Conservation (phyloP, 2,329 filamentous ascomycete genomes). For the Exutisphaerella laricina region DNA sequence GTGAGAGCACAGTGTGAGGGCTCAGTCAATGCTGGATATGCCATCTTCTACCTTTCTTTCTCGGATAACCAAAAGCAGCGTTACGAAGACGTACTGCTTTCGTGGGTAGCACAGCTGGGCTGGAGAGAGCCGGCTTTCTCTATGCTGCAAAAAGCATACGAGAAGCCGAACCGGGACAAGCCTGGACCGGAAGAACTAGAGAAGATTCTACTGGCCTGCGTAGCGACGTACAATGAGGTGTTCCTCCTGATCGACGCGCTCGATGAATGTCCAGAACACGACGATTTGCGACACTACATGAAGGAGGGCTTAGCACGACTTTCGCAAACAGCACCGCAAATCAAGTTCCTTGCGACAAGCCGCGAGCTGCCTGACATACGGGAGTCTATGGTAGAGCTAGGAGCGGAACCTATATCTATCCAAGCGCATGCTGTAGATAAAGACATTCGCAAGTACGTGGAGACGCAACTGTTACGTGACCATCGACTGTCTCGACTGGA, state of each 20-base stretch:
- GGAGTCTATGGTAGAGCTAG: conserved; percentile 11
- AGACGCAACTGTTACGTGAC: conserved; percentile 16
- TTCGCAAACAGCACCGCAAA: conserved; percentile 9
- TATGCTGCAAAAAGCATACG: conserved; percentile 17
- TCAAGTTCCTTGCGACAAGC: conserved; percentile 23
- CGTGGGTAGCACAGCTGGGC: conserved; percentile 21
- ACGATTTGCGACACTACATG: conserved; percentile 15
- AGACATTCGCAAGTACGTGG: conserved; percentile 18
- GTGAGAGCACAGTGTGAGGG: conserved; percentile 9
- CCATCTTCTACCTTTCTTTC: conserved; percentile 25
- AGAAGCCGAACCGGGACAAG: conserved; percentile 10
- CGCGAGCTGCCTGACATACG: conserved; percentile 19
- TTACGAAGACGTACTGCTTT: conserved; percentile 14
- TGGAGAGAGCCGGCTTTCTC: conserved; percentile 17
- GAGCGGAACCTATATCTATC: conserved; percentile 9
- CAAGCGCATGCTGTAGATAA: conserved; percentile 8
- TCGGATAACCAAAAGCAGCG: conserved; percentile 23
- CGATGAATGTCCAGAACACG: conserved; percentile 30
- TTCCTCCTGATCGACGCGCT: conserved; percentile 34
- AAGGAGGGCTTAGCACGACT: conserved; percentile 14
- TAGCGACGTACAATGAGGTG: conserved; percentile 19
- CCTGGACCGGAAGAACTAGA: conserved; percentile 22
- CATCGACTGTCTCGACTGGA: conserved; percentile 11
- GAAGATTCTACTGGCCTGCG: conserved; percentile 16
- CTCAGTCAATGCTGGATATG: conserved; percentile 4